phyloP scores from a whole-genome alignment of 768 basidiomycete species.

The Psilocybe azurescens region DNA sequence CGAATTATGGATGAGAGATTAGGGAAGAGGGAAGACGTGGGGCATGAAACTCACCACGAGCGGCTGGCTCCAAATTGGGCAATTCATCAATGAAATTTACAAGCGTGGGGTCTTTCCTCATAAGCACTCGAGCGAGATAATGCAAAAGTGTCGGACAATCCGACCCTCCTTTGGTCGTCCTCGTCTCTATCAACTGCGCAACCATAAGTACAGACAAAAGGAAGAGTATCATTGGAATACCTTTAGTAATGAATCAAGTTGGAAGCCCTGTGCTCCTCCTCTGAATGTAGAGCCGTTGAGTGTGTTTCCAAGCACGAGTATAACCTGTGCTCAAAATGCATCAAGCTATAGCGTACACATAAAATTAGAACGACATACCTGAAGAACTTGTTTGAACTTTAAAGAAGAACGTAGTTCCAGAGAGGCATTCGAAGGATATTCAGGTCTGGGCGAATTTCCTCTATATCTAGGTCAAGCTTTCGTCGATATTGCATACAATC shows the following conservation, averaged over 20 bases:
- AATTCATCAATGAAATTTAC: conserved; percentile 81
- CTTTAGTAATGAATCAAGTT: conserved; percentile 81
- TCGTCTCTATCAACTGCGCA: conserved; percentile 80
- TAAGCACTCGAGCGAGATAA: conserved; percentile 79
- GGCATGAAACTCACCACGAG: conserved; percentile 59
- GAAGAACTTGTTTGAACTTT: conserved; percentile 73
- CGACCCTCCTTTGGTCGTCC: conserved; percentile 66
- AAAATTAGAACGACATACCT: conserved; percentile 44
- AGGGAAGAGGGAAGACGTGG: background rate
- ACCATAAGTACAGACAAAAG: background rate
- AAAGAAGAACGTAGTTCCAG: conserved; percentile 67
- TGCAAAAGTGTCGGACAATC: conserved; percentile 91
- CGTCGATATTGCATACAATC: conserved; percentile 86
- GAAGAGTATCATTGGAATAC: conserved; percentile 39
- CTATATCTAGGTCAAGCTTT: conserved; percentile 82
- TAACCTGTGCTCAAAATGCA: conserved; percentile 46
- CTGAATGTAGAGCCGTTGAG: conserved; percentile 85
- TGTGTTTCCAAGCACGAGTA: conserved; percentile 80
- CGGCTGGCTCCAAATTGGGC: conserved; percentile 82
- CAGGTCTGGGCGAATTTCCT: conserved; percentile 84
- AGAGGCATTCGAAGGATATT: conserved; percentile 74
- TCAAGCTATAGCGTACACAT: background rate
- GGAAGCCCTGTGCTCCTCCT: conserved; percentile 86
- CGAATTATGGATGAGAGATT: background rate
- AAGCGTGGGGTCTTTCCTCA: conserved; percentile 68